Evolutionary conservation across 2,329 filamentous ascomycete species (phyloP), one percentile per base, ranked within the genome.

Genomic region (Sphaceloma murrayae): DNA sequence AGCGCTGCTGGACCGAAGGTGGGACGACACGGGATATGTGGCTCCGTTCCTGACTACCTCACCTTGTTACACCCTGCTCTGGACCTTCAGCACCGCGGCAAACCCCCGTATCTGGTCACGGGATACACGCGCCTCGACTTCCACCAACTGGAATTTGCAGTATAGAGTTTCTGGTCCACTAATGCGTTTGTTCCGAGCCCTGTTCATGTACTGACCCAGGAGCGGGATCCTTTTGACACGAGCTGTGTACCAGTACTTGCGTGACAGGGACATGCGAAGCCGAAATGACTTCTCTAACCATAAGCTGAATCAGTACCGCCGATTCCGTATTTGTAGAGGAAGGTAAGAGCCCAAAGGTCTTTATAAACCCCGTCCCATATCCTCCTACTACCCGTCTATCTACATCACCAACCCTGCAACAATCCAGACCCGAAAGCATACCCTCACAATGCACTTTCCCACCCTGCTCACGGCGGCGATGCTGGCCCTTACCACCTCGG

Each of bases 381-480:
- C 32, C 32, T 17, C 5, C 17, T 16, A 34, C 14, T n/a, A 14
- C 32, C 16, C 27, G 11, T 29, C 11, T 18, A 29, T 26, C n/a
- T 47, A 29, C 13, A 47, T 29, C 14, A 33, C 18, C 29, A 27
- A 13, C 11, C 17, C 18, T 38, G 13, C 11, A 14, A n/a, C n/a
- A n/a, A n/a, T n/a, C n/a, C n/a, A n/a, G n/a, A n/a, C n/a, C n/a
- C n/a, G n/a, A n/a, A n/a, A n/a, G n/a, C n/a, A n/a, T n/a, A n/a
- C n/a, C 34, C 29, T 24, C 43, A 50, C 16, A 3, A 55, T 54
- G 51, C 52, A 51, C 43, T 39, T 53, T 47, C 18, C 51, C 5
- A 45, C 48, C 43, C 21, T 47, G 29, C 29, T 45, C 48, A 36
- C 48, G 26, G 8, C 43, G 27, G 49, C 48, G 17, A 29, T 45